Conservation (phyloP, 805 yeast species). For the Nematodospora valgi region DNA sequence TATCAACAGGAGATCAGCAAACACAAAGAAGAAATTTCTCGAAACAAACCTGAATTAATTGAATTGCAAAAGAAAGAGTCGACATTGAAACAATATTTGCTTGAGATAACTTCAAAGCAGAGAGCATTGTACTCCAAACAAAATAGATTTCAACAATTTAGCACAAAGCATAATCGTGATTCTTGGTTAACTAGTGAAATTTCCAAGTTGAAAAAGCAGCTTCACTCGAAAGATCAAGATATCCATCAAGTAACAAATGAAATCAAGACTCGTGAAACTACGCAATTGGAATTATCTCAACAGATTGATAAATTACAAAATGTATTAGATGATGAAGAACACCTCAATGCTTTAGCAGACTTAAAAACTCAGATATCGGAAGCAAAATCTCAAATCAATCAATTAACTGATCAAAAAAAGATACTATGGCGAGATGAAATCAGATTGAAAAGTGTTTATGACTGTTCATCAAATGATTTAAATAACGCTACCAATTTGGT, state of each 20-base stretch:
- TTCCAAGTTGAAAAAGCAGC: conserved; percentile 23
- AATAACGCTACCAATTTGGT: conserved; percentile 56
- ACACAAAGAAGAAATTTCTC: conserved; percentile 35
- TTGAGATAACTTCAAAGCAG: conserved; percentile 48
- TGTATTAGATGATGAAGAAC: conserved; percentile 10
- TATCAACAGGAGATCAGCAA: conserved; percentile 26
- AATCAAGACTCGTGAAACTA: conserved; percentile 19
- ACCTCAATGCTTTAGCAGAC: conserved; percentile 8
- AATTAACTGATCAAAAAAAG: conserved; percentile 64
- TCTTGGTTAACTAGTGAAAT: conserved; percentile 61
- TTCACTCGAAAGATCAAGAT: conserved; percentile 22
- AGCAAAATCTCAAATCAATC: conserved; percentile 39
- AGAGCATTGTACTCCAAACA: conserved; percentile 64
- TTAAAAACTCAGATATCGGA: conserved; percentile 32
- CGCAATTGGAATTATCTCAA: conserved; percentile 17
- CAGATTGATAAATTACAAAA: conserved; percentile 14
- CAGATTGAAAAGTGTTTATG: conserved; percentile 52
- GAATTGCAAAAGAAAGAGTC: conserved; percentile 39
- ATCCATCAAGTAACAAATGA: conserved; percentile 21
- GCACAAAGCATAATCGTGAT: conserved; percentile 56
- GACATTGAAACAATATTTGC: conserved; percentile 34
- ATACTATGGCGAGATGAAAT: conserved; percentile 77
- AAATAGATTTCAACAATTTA: conserved; percentile 63
- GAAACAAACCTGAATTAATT: conserved; percentile 40
- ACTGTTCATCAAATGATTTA: conserved; percentile 53